Conservation (phyloP, 345 rosid genomes). For the Eucalyptus melliodora region DNA sequence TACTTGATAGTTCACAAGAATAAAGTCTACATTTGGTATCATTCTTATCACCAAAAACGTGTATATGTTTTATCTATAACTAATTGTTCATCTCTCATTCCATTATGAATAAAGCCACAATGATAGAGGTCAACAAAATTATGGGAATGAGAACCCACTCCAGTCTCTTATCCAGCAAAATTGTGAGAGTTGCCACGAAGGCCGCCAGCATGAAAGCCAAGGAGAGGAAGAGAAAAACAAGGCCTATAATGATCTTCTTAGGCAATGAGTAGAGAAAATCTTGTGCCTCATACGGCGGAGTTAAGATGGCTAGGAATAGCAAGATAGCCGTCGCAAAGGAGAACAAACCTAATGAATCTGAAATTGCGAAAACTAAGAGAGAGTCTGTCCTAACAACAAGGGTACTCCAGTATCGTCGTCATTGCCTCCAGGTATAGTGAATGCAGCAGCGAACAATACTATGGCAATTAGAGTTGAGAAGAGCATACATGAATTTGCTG, state of each 20-base stretch:
- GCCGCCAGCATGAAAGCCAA: neutral
- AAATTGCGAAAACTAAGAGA: constrained; percentile 2
- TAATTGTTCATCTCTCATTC: no score
- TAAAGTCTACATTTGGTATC: no score
- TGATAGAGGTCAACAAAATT: neutral
- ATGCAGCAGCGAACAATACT: constrained; percentile 8
- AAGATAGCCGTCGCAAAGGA: neutral
- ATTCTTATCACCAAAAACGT: no score
- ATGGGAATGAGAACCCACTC: neutral
- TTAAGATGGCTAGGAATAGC: constrained; percentile 3
- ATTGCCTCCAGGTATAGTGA: constrained; percentile 14
- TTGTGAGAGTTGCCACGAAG: neutral
- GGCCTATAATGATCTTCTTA: neutral
- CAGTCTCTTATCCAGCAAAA: neutral
- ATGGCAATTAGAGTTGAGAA: constrained; percentile 15
- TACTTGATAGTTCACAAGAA: no score
- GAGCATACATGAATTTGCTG: constrained; percentile 10
- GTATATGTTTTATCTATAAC: no score
- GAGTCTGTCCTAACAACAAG: no score
- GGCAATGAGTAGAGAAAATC: constrained; percentile 6
- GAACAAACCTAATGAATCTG: constrained; percentile 4
- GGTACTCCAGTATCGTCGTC: neutral
- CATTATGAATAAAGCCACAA: neutral
- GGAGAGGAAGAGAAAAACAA: neutral
- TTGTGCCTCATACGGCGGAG: neutral